Percentiles rank a stretch among this genome's conserved stretches.
These are phyloP conservation scores for Pisolithus thermaeus DNA, from an alignment of 1,284 basidiomycete genomes.

Conservation along the genomic window DNA sequence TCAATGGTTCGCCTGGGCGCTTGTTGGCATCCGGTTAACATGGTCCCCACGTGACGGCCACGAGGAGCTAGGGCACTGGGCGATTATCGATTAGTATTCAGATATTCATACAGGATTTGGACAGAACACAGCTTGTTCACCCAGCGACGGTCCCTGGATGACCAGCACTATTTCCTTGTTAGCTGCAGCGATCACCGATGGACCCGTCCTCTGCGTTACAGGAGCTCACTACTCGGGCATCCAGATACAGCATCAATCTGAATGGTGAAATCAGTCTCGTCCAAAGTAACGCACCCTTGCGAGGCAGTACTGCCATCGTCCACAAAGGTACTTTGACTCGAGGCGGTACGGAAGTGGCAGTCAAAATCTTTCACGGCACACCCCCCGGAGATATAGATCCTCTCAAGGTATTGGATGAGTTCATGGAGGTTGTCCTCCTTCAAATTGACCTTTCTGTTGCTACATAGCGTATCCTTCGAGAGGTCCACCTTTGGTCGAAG, in stretches of 20 bases:
- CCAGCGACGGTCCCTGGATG: not conserved
- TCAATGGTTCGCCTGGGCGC: not conserved
- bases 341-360: not conserved
- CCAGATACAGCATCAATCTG: not conserved
- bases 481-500: not conserved
- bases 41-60: not conserved
- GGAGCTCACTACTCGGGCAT: not conserved
- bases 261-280: not conserved
- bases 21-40: not conserved
- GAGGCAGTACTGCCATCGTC: not conserved
- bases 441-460: not conserved
- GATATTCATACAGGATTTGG: too few relatives aligned
- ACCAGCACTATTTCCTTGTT: not conserved
- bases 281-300: not conserved
- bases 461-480: not conserved
- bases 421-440: not conserved
- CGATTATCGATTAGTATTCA: too few relatives aligned
- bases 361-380: not conserved
- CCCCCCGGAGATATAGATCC: not conserved
- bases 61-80: not conserved
- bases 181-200: not conserved
- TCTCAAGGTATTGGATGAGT: not conserved
- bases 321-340: not conserved
- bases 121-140: not conserved
- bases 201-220: not conserved